Percentiles rank a stretch among this genome's conserved stretches.
Evolutionary conservation across 129 eudicot genomes (phyloP).

Genomic region (Pittosporum tobira): DNA sequence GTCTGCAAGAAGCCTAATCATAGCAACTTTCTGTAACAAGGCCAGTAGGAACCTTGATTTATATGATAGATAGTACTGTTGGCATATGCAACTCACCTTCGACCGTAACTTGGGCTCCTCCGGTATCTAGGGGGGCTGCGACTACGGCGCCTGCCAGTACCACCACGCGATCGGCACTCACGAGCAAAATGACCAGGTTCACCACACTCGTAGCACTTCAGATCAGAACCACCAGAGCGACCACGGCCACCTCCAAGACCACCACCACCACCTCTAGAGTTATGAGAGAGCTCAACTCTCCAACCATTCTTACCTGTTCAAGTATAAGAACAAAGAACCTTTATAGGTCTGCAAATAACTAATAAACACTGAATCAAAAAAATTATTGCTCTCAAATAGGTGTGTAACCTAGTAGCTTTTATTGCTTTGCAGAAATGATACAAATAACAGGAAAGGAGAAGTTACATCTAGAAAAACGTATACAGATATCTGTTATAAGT

Average conservation of each 20-base stretch:
- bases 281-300: slow-evolving; percentile 96
- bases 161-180: slow-evolving; percentile 72
- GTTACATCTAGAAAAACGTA: neutral
- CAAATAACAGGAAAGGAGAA: neutral
- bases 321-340: neutral
- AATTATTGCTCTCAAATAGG: neutral
- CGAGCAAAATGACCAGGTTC: slow-evolving; percentile 99
- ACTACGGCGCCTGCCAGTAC: slow-evolving; percentile 75
- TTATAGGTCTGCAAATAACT: neutral
- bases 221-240: slow-evolving; percentile 88
- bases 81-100: slow-evolving; percentile 47
- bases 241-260: slow-evolving; percentile 93
- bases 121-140: slow-evolving; percentile 95
- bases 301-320: slow-evolving; percentile 89
- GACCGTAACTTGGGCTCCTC: slow-evolving; percentile 93
- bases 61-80: too few species aligned
- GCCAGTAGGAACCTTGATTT: neutral
- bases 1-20: too few species aligned
- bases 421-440: neutral
- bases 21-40: too few species aligned
- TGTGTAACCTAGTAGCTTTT: neutral
- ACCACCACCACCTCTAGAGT: slow-evolving; percentile 75
- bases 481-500: neutral
- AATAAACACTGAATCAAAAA: neutral
- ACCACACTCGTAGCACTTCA: slow-evolving; percentile 98